phyloP scores from a whole-genome alignment of 495 filamentous ascomycete species.

The Staphylotrichum tortipilum region DNA sequence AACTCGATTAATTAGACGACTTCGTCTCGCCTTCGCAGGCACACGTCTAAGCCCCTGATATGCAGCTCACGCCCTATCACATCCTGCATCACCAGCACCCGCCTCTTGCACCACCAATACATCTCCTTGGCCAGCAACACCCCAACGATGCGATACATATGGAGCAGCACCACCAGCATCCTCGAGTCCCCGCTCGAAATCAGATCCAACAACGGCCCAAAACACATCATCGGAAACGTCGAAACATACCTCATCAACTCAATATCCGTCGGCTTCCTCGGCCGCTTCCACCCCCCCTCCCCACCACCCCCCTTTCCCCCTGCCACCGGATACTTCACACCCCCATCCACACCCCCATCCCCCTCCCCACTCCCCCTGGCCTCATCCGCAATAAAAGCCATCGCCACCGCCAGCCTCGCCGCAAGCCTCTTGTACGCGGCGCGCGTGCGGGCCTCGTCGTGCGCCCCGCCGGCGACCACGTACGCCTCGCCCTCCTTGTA shows the following conservation, averaged over 20 bases:
- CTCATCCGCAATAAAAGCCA: constrained; percentile 8
- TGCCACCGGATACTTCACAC: no score
- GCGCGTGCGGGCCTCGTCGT: not conserved
- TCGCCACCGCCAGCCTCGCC: constrained; percentile 10
- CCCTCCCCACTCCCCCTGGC: not conserved
- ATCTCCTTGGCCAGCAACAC: constrained; percentile 9
- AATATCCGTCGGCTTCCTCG: not conserved
- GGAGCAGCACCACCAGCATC: constrained; percentile 18
- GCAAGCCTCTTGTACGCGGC: constrained; percentile 9
- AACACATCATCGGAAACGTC: constrained; percentile 23
- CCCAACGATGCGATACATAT: constrained; percentile 17
- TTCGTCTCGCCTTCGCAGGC: constrained; percentile 1
- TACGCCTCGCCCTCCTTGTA: constrained; percentile 16
- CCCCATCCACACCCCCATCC: not conserved
- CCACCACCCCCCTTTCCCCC: not conserved
- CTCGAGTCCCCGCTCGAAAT: constrained; percentile 19
- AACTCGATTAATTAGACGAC: not conserved
- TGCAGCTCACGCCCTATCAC: constrained; percentile 12
- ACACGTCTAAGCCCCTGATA: constrained; percentile 12
- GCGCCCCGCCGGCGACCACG: not conserved
- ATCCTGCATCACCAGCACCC: constrained; percentile 12
- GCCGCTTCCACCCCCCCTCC: not conserved
- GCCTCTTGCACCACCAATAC: constrained; percentile 19
- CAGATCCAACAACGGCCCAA: constrained; percentile 16
- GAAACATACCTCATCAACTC: constrained; percentile 19